These are phyloP conservation scores for Penicillium bovifimosum DNA, from an alignment of 495 filamentous ascomycete species.

Conservation along the genomic window DNA sequence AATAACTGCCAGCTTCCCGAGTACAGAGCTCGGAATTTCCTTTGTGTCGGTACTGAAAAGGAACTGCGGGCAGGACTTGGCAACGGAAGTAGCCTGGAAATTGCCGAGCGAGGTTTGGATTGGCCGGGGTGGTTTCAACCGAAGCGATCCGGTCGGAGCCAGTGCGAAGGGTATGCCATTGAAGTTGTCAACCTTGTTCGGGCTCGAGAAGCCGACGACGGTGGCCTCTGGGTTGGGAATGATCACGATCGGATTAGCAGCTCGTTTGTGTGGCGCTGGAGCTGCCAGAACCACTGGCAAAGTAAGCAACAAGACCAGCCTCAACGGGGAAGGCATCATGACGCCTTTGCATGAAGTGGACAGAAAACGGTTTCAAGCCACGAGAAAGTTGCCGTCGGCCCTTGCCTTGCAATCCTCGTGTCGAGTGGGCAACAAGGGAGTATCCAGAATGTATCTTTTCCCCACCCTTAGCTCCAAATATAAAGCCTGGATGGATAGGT, in stretches of 20 bases:
- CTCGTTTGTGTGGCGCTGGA: conserved; percentile 20
- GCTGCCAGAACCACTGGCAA: conserved; percentile 9
- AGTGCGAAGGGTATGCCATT: conserved; percentile 63
- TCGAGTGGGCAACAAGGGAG: not conserved
- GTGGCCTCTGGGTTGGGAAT: conserved; percentile 46
- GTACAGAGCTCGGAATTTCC: conserved; percentile 33
- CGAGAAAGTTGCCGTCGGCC: not conserved
- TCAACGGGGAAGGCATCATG: conserved; percentile 6
- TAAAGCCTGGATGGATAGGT: no score
- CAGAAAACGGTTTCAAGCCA: not conserved
- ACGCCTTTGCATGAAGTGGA: not conserved
- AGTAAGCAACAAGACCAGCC: conserved; percentile 2
- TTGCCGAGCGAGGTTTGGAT: conserved; percentile 45
- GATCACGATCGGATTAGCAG: conserved; percentile 31
- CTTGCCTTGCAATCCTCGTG: not conserved
- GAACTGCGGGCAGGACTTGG: conserved; percentile 53
- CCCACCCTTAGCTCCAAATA: conserved; percentile 17
- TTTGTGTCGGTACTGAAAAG: conserved; percentile 37
- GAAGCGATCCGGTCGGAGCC: conserved; percentile 50
- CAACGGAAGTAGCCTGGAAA: conserved; percentile 44
- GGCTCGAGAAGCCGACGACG: conserved; percentile 39
- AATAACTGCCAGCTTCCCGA: conserved; percentile 48
- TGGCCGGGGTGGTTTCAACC: conserved; percentile 55
- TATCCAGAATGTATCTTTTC: not conserved
- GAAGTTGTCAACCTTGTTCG: conserved; percentile 44